A percentile compares a stretch with the other conserved stretches of the same genome.
phyloP scores from a whole-genome alignment of 805 yeast genomes.

The Lachancea nothofagi region DNA sequence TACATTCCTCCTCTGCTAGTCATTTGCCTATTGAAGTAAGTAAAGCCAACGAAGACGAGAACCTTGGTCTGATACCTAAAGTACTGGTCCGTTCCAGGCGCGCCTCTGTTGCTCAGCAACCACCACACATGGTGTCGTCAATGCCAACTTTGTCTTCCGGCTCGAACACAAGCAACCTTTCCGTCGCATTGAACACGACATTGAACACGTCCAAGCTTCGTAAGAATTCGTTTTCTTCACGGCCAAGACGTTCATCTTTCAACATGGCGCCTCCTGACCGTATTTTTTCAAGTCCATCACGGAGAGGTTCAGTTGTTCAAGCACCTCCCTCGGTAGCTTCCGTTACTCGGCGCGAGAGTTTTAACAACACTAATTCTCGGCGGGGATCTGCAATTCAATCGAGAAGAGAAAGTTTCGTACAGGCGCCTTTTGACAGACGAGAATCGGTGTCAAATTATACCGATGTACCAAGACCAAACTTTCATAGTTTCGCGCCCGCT shows the following conservation, averaged over 20 bases:
- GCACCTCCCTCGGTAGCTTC: constrained; percentile 24
- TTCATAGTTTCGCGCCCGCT: constrained; percentile 3
- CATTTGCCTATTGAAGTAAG: constrained; percentile 4
- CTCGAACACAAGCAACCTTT: constrained; percentile 10
- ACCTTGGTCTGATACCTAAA: constrained; percentile 33
- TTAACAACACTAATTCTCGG: constrained; percentile 10
- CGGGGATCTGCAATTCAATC: constrained; percentile 10
- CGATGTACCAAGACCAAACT: constrained; percentile 5
- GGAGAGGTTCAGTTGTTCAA: constrained; percentile 26
- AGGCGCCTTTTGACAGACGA: constrained; percentile 2
- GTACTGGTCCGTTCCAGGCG: constrained; percentile 32
- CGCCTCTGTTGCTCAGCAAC: constrained; percentile 10
- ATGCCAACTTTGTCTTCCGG: background rate
- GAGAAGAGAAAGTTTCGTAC: constrained; percentile 10
- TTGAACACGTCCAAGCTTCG: constrained; percentile 26
- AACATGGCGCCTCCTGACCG: constrained; percentile 19
- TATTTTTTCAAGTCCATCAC: constrained; percentile 18
- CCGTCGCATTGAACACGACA: constrained; percentile 22
- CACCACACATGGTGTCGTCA: constrained; percentile 6
- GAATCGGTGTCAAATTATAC: constrained; percentile 8
- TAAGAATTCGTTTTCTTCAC: constrained; percentile 29
- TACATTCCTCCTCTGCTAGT: constrained; percentile 2
- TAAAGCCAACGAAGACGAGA: constrained; percentile 22
- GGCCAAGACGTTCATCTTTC: constrained; percentile 31
- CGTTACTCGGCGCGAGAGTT: constrained; percentile 12